These are phyloP conservation scores for Saturnispora ahearnii DNA, from an alignment of 805 yeast species.

Conservation along the genomic window DNA sequence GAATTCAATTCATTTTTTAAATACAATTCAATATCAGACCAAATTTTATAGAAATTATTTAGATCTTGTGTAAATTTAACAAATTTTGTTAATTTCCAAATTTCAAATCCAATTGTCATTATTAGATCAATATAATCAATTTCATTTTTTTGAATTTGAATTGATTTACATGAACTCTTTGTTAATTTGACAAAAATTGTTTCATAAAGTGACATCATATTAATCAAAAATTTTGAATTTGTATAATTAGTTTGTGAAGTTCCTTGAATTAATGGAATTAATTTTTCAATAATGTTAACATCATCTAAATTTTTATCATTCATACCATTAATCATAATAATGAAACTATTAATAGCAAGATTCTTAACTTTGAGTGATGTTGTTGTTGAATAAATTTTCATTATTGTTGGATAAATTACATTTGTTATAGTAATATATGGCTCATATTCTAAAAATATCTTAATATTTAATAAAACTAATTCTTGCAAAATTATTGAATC, in stretches of 20 bases:
- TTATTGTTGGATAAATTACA: conserved; percentile 62
- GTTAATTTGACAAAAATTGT: conserved; percentile 23
- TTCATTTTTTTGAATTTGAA: conserved; percentile 21
- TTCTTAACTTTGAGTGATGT: conserved; percentile 74
- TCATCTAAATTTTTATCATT: conserved; percentile 55
- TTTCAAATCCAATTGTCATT: conserved; percentile 26
- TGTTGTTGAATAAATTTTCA: conserved; percentile 72
- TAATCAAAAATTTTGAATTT: conserved; percentile 20
- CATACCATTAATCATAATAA: conserved; percentile 36
- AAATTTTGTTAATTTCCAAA: conserved; percentile 27
- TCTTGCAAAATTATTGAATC: conserved; percentile 26
- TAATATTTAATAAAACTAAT: conserved; percentile 22
- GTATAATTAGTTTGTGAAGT: conserved; percentile 27
- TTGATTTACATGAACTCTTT: conserved; percentile 13
- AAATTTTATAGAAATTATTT: conserved; percentile 13
- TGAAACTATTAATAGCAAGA: conserved; percentile 53
- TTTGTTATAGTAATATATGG: conserved; percentile 54
- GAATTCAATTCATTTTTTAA: conserved; percentile 9
- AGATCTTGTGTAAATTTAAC: conserved; percentile 19
- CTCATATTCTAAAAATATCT: conserved; percentile 27
- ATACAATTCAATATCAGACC: conserved; percentile 12
- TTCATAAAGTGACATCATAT: conserved; percentile 25
- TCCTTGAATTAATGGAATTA: conserved; percentile 60
- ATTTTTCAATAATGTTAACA: conserved; percentile 61
- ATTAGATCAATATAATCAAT: conserved; percentile 24